Evolutionary conservation across 2,329 filamentous ascomycete genomes (phyloP), one percentile per base, ranked within the genome.

Genomic region (Alternaria ventricosa): DNA sequence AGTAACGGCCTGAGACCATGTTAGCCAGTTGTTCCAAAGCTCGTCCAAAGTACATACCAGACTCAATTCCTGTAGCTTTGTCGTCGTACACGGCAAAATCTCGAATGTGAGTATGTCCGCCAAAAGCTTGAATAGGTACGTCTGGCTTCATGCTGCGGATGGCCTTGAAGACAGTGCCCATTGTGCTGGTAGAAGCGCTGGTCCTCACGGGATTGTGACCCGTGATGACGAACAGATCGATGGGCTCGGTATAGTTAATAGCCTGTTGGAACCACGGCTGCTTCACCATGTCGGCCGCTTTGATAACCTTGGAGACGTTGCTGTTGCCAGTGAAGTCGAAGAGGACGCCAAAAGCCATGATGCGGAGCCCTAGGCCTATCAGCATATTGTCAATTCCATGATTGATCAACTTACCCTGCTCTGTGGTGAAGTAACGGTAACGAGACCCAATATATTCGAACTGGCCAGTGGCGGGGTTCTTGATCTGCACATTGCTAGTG

Each of bases 61-160:
- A 87, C 69, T 90, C 88, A 9, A 91, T 81, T 0, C 84, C 88
- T 5, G 88, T 88, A 6, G 87, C 85, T 69, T 84, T 85, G 60
- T 87, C 83, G 71, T 92, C 89, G 65, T 87, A 89, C 3, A 90
- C 86, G 18, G 83, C 84, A 73, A 90, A 89, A 73, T 92, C 89
- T 15, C 89, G 86, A 63, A 89, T 85, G 72, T 90, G 89, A 41
- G 82, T 86, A 77, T 90, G 89, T 10, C 88, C 89, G 20, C 88
- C 89, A 67, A 92, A 89, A 57, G 88, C 84, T 74, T 90, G 88
- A 50, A 91, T 86, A 0, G 89, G 89, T 2, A 85, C 87, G 13
- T 84, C 79, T 1, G 87, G 86, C 56, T 85, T 85, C 18, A 84
- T 78, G 11, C 82, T 81, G 15, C 89, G 85, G 67, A 92, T 90